A percentile compares a stretch with the other conserved stretches of the same genome.
These are phyloP conservation scores for Cryomyces minteri DNA, from an alignment of 495 filamentous ascomycete genomes.

Conservation along the genomic window DNA sequence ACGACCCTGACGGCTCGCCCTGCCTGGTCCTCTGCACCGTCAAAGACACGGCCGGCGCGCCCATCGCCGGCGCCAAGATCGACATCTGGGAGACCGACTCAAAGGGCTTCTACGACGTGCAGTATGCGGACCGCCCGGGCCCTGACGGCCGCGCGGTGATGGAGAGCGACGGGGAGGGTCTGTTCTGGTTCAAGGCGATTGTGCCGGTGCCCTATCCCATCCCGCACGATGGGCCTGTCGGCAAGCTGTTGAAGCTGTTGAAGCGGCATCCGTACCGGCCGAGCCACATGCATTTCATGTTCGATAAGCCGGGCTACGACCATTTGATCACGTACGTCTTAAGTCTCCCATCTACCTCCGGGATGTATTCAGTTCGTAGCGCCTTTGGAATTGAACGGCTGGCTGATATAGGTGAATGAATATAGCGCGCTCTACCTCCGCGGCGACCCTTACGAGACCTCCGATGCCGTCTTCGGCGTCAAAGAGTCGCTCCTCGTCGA, in stretches of 20 bases:
- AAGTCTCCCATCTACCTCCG: background rate
- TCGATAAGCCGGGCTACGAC: constrained; percentile 71
- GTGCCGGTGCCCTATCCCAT: constrained; percentile 81
- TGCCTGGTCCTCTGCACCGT: constrained; percentile 64
- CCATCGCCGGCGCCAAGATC: constrained; percentile 52
- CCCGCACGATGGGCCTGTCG: constrained; percentile 78
- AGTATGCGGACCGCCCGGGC: constrained; percentile 47
- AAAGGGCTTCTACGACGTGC: constrained; percentile 78
- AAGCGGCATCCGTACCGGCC: constrained; percentile 66
- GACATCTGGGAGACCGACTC: constrained; percentile 93
- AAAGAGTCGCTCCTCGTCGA: constrained; percentile 70
- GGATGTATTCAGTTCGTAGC: background rate
- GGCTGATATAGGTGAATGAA: background rate
- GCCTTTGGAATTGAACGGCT: background rate
- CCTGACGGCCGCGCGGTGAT: constrained; percentile 74
- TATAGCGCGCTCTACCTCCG: constrained; percentile 59
- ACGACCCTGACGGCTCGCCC: constrained; percentile 49
- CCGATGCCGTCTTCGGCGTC: constrained; percentile 86
- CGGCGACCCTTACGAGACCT: constrained; percentile 74
- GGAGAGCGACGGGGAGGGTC: constrained; percentile 45
- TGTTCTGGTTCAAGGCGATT: constrained; percentile 81
- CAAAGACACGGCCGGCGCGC: constrained; percentile 45
- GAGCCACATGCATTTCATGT: constrained; percentile 91
- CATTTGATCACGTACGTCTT: constrained; percentile 61
- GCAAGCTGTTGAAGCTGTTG: constrained; percentile 51